Evolutionary conservation across 106 monocot species (phyloP), one percentile per base, ranked within the genome.

Genomic region (Iris macrosiphon): DNA sequence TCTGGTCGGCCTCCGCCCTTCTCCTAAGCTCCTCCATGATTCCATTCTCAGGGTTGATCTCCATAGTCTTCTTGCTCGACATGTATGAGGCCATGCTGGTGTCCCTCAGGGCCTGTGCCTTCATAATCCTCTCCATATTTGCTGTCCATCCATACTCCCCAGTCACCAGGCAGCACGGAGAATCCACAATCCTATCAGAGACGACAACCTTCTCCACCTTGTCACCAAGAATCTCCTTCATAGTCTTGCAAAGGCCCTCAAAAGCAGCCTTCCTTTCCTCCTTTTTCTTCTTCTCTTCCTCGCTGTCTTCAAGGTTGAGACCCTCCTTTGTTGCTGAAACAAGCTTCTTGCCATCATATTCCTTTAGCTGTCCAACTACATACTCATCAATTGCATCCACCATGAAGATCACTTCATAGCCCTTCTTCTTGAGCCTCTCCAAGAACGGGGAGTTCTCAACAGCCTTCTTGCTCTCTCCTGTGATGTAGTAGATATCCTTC

Each of bases 121-220:
- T 75, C 75, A 75, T 75, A 32, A 75, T 75, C 49, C 75, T 69
- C 69, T 75, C 75, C 75, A 75, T 75, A 51, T 75, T 75, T 0
- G 75, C 75, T 1, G 69, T 75, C 75, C 75, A 75, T 12, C 75
- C 75, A 14, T 75, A 75, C 62, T 75, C 75, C 0, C 69, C 75
- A 1, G 75, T 75, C 14, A 75, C 75, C 43, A 75, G 18, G 14
- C 75, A 75, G 52, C 75, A 75, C 0, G 75, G 75, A 1, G 75
- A 75, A 18, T 75, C 68, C 7, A 75, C 75, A 24, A 75, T 62
- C n/a, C 75, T 43, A 11, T 75, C 75, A 9, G 75, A 75, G 10
- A 75, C 75, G 0, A 75, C 63, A 15, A 75, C 75, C 69, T 75
- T 75, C 57, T 75, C 75, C 0, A 75, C 69, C 56, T 58, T 69